These are phyloP conservation scores for Dictyostelium purpureum DNA, from an alignment of 78 protist species.

Conservation along the genomic window DNA sequence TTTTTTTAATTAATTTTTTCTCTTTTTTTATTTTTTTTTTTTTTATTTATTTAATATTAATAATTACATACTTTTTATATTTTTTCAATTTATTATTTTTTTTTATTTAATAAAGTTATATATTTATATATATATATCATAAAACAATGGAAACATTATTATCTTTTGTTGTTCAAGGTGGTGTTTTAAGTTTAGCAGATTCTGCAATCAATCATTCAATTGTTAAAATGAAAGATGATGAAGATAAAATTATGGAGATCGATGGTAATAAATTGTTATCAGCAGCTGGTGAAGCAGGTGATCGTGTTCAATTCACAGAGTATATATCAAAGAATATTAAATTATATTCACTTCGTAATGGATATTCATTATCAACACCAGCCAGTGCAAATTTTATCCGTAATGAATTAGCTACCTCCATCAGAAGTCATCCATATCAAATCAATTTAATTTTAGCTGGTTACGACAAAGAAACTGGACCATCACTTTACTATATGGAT, in stretches of 20 bases:
- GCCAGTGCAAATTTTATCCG: slow-evolving; percentile 83
- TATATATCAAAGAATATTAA: slow-evolving; percentile 76
- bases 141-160: slow-evolving; percentile 62
- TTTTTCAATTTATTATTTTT: neutral
- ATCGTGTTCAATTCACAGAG: slow-evolving; percentile 80
- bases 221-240: slow-evolving; percentile 80
- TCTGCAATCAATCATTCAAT: slow-evolving; percentile 27
- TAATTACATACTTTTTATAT: too few relatives aligned
- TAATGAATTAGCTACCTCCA: slow-evolving; percentile 75
- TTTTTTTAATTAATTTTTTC: too few relatives aligned
- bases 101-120: neutral
- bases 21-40: neutral
- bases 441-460: slow-evolving; percentile 87
- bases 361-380: slow-evolving; percentile 74
- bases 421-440: slow-evolving; percentile 79
- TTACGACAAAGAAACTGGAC: slow-evolving; percentile 70
- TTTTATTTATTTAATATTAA: too few relatives aligned
- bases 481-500: slow-evolving; percentile 83
- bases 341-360: slow-evolving; percentile 76
- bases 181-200: slow-evolving; percentile 68
- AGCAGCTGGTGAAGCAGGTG: slow-evolving; percentile 86
- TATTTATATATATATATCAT: neutral
- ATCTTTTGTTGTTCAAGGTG: slow-evolving; percentile 34
- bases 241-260: slow-evolving; percentile 64
- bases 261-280: slow-evolving; percentile 32